Evolutionary conservation across 2,329 filamentous ascomycete genomes (phyloP).

Genomic region (Fusarium sp.): DNA sequence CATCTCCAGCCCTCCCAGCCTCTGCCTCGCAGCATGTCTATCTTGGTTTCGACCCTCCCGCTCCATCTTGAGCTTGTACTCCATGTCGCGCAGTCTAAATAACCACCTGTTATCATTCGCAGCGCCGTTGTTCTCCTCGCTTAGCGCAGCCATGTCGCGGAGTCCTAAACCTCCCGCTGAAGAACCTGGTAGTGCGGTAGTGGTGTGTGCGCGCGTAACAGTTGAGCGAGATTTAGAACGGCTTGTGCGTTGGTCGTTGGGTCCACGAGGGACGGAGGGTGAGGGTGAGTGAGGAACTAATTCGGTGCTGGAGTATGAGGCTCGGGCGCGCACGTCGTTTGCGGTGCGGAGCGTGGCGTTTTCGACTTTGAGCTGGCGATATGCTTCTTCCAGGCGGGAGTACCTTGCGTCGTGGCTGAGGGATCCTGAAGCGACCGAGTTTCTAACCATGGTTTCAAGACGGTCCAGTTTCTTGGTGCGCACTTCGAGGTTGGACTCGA

Average conservation of each 20-base stretch:
- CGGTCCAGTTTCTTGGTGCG: constrained; percentile 88
- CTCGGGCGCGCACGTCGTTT: constrained; percentile 65
- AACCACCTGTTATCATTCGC: constrained; percentile 79
- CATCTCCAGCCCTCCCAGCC: constrained; percentile 78
- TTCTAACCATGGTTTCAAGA: constrained; percentile 82
- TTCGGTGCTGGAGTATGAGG: constrained; percentile 55
- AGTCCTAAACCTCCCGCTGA: constrained; percentile 39
- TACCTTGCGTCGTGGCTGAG: constrained; percentile 58
- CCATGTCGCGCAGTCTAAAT: constrained; percentile 84
- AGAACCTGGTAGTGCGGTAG: constrained; percentile 42
- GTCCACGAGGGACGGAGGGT: constrained; percentile 64
- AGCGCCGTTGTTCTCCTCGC: constrained; percentile 34
- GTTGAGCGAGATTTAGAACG: constrained; percentile 47
- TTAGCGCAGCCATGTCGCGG: constrained; percentile 45
- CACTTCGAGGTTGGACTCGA: constrained; percentile 83
- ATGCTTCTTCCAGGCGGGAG: constrained; percentile 68
- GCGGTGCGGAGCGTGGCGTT: constrained; percentile 75
- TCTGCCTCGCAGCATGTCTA: constrained; percentile 81
- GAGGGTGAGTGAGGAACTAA: constrained; percentile 59
- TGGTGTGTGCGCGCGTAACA: constrained; percentile 47
- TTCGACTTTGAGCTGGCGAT: constrained; percentile 71
- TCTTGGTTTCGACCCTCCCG: constrained; percentile 87
- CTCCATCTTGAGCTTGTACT: constrained; percentile 89
- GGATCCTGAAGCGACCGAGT: constrained; percentile 64
- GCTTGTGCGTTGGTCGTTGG: constrained; percentile 56